Conservation (phyloP, 2,329 filamentous ascomycete species). For the Stagonosporopsis chrysanthemi region DNA sequence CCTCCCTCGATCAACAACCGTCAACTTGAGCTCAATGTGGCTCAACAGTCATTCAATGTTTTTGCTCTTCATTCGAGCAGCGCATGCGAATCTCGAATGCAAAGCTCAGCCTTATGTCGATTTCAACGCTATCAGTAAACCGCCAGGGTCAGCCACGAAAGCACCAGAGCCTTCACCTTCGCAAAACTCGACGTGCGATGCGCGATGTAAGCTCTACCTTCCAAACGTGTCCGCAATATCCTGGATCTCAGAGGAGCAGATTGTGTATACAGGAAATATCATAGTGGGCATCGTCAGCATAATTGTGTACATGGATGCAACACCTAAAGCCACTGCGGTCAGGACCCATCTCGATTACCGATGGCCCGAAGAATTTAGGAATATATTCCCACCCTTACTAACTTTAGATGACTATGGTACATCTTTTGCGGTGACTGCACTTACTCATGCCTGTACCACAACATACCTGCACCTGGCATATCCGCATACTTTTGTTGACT, state of each 20-base stretch:
- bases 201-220: background rate
- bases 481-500: background rate
- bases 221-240: conserved; percentile 10
- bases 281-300: conserved; percentile 25
- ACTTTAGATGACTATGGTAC: background rate
- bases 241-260: conserved; percentile 28
- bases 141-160: background rate
- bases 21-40: no score
- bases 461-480: background rate
- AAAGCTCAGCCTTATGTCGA: no score
- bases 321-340: background rate
- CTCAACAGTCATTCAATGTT: no score
- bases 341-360: background rate
- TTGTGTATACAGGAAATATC: conserved; percentile 26
- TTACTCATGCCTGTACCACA: background rate
- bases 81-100: no score
- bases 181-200: background rate
- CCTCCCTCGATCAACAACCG: no score
- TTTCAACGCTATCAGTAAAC: no score
- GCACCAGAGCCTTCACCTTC: no score
- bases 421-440: background rate
- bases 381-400: background rate
- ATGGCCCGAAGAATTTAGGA: background rate
- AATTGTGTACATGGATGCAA: conserved; percentile 6
- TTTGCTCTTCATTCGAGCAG: no score